Conservation (phyloP, 2,329 filamentous ascomycete species). For the Westerdykella aurantiaca region DNA sequence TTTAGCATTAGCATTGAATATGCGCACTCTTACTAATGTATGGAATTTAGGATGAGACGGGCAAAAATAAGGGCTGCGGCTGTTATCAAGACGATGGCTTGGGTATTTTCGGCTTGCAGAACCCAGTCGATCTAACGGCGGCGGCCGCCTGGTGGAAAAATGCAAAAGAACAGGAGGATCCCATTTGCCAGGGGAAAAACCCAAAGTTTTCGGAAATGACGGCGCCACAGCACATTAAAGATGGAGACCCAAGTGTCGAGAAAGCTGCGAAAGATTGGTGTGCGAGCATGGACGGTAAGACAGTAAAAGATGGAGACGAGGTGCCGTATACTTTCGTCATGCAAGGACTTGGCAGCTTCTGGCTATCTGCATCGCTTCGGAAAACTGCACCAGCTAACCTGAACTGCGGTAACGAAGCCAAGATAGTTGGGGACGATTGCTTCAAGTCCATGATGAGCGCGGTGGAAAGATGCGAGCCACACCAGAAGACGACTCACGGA, state of each 20-base stretch:
- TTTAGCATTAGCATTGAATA: too few species aligned
- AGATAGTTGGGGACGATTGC: neutral
- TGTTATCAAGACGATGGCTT: neutral
- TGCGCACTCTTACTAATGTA: neutral
- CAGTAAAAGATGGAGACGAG: neutral
- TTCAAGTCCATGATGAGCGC: neutral
- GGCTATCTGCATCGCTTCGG: neutral
- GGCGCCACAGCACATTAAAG: neutral
- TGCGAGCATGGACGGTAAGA: neutral
- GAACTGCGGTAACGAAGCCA: neutral
- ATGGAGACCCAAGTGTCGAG: neutral
- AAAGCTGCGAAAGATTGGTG: neutral
- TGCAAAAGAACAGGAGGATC: neutral
- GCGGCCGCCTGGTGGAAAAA: neutral
- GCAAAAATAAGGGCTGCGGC: neutral
- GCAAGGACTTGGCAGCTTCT: neutral
- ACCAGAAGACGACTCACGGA: neutral
- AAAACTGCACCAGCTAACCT: neutral
- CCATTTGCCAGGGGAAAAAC: neutral
- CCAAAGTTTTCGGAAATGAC: neutral
- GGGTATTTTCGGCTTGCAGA: neutral
- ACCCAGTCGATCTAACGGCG: neutral
- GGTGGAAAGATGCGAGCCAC: neutral
- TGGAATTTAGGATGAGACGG: neutral
- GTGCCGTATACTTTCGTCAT: neutral